These are phyloP conservation scores for Funneliformis caledonium DNA, from an alignment of 371 early-diverging fungal genomes.

Conservation along the genomic window DNA sequence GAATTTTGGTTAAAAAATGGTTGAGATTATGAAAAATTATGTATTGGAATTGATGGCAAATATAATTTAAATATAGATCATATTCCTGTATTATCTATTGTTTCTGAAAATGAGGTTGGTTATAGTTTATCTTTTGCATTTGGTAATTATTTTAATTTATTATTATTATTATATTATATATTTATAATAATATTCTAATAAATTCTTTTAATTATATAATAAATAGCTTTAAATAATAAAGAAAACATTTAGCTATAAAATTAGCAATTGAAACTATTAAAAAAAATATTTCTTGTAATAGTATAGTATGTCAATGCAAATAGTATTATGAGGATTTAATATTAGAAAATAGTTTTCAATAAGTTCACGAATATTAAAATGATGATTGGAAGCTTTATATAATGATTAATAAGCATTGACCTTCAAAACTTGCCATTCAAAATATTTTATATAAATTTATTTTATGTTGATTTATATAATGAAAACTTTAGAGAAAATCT, in stretches of 20 bases:
- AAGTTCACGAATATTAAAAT: neutral
- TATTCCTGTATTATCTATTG: neutral
- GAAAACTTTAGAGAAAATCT: neutral
- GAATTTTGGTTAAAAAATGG: too few species aligned
- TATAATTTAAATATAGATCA: too few species aligned
- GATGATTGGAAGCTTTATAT: neutral
- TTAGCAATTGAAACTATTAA: conserved; percentile 3
- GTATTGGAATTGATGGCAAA: too few species aligned
- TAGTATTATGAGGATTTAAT: neutral
- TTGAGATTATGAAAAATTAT: too few species aligned
- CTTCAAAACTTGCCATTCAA: neutral
- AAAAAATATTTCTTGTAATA: conserved; percentile 7
- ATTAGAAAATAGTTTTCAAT: neutral
- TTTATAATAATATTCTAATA: too few species aligned
- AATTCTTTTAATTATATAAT: too few species aligned
- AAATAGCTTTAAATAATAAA: neutral
- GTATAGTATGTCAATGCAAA: neutral
- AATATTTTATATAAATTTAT: too few species aligned
- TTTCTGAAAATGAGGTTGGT: neutral
- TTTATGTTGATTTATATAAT: neutral
- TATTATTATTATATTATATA: too few species aligned
- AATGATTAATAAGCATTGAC: neutral
- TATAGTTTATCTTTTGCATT: too few species aligned
- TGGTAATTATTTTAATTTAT: too few species aligned
- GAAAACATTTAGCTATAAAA: neutral